Evolutionary conservation across 176 grass and related monocot species (phyloP).

Genomic region (Paspalum notatum): DNA sequence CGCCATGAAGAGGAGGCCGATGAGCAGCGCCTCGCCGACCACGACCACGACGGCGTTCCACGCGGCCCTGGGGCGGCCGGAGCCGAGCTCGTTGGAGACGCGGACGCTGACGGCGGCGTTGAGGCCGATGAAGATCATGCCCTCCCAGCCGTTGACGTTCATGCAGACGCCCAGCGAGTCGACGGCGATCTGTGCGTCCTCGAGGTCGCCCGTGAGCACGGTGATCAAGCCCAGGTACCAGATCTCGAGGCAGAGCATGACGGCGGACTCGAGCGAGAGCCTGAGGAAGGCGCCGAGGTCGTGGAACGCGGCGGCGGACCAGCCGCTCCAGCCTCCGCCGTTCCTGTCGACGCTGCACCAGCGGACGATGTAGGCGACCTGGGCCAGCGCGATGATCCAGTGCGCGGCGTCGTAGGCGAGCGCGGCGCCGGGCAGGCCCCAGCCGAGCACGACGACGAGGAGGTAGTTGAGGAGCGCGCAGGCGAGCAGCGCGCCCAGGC

Average conservation of each 20-base stretch:
- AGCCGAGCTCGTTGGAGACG: slow-evolving; percentile 67
- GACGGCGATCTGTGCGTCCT: slow-evolving; percentile 53
- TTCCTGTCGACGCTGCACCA: slow-evolving; percentile 55
- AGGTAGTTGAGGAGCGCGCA: slow-evolving; percentile 39
- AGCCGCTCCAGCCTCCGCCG: slow-evolving; percentile 53
- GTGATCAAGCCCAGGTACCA: slow-evolving; percentile 62
- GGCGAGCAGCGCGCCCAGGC: background rate
- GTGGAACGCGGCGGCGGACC: slow-evolving; percentile 49
- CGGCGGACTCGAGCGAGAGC: slow-evolving; percentile 61
- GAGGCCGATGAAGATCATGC: slow-evolving; percentile 63
- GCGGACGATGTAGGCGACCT: slow-evolving; percentile 52
- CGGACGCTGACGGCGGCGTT: slow-evolving; percentile 66
- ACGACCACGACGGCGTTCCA: slow-evolving; percentile 54
- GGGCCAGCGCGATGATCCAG: slow-evolving; percentile 50
- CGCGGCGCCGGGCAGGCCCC: slow-evolving; percentile 41
- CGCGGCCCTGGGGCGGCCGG: slow-evolving; percentile 49
- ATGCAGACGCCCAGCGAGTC: slow-evolving; percentile 68
- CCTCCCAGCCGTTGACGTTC: slow-evolving; percentile 71
- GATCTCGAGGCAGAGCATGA: slow-evolving; percentile 75
- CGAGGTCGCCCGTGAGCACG: slow-evolving; percentile 54
- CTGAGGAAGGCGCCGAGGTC: slow-evolving; percentile 45
- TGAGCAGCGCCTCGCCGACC: slow-evolving; percentile 41
- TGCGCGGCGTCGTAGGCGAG: slow-evolving; percentile 39
- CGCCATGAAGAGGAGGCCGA: slow-evolving; percentile 54
- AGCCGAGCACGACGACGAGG: slow-evolving; percentile 38